Conservation (phyloP, 768 basidiomycete species). For the Phylloporus sp. region DNA sequence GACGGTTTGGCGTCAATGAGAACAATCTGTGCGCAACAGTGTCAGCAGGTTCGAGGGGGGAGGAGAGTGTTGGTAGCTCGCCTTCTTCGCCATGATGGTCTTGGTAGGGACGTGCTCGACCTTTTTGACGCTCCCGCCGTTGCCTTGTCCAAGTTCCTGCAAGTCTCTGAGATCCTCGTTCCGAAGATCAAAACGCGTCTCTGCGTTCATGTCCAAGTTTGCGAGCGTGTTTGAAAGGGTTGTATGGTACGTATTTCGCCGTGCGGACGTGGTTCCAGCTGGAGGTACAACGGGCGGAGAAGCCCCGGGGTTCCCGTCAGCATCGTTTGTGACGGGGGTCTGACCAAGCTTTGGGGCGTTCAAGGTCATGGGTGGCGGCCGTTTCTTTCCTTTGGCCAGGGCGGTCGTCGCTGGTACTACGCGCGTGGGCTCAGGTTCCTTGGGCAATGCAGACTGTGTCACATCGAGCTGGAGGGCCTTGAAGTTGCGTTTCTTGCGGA, state of each 20-base stretch:
- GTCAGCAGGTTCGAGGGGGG: background rate
- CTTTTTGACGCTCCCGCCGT: slow-evolving; percentile 96
- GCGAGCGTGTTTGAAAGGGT: slow-evolving; percentile 81
- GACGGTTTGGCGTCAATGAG: slow-evolving; percentile 95
- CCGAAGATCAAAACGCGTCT: slow-evolving; percentile 78
- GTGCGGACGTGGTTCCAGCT: slow-evolving; percentile 46
- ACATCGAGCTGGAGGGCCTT: slow-evolving; percentile 77
- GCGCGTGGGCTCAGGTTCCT: slow-evolving; percentile 42
- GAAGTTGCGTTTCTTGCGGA: slow-evolving; percentile 91
- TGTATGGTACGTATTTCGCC: slow-evolving; percentile 71
- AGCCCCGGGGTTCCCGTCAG: slow-evolving; percentile 38
- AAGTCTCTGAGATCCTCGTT: slow-evolving; percentile 90
- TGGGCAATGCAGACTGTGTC: slow-evolving; percentile 35
- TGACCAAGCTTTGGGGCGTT: slow-evolving; percentile 62
- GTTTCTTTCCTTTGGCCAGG: slow-evolving; percentile 52
- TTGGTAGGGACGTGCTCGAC: slow-evolving; percentile 90
- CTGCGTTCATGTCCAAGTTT: slow-evolving; percentile 78
- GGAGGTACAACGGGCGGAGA: slow-evolving; percentile 53
- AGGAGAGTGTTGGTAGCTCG: slow-evolving; percentile 31
- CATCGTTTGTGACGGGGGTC: slow-evolving; percentile 23
- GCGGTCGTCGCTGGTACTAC: slow-evolving; percentile 38
- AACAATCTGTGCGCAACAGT: slow-evolving; percentile 58
- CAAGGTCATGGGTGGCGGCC: slow-evolving; percentile 80
- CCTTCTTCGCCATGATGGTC: slow-evolving; percentile 98
- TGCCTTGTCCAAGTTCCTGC: slow-evolving; percentile 89